Evolutionary conservation across 306 rosid species (phyloP).

Genomic region (Begonia loranthoides): DNA sequence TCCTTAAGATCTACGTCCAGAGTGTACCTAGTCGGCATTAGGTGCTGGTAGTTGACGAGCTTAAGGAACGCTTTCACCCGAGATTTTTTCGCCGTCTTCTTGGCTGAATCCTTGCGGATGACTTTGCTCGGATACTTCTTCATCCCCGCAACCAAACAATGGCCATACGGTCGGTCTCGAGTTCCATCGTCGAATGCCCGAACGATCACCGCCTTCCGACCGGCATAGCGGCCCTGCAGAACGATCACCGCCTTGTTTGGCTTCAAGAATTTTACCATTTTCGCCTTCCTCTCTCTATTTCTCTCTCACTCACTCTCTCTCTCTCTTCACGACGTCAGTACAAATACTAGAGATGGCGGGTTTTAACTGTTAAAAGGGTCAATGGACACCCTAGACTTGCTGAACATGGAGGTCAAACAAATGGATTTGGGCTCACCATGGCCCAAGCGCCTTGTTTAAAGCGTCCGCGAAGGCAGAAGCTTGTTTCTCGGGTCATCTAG

Average conservation of each 20-base stretch:
- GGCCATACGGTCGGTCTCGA: slow-evolving; percentile 34
- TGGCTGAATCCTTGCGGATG: slow-evolving; percentile 32
- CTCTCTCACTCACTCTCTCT: background rate
- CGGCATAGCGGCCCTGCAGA: slow-evolving; percentile 40
- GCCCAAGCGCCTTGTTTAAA: too few species aligned
- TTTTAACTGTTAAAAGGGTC: background rate
- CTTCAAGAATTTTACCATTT: slow-evolving; percentile 36
- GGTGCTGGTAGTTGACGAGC: slow-evolving; percentile 35
- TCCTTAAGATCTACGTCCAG: slow-evolving; percentile 40
- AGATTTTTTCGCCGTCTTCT: slow-evolving; percentile 40
- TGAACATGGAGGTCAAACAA: too few species aligned
- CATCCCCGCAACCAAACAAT: slow-evolving; percentile 37
- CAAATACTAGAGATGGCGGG: background rate
- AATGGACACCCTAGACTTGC: too few species aligned
- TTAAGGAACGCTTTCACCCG: slow-evolving; percentile 36
- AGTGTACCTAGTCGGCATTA: slow-evolving; percentile 36
- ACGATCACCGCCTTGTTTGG: slow-evolving; percentile 33
- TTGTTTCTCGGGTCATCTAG: too few species aligned
- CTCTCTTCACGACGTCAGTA: background rate
- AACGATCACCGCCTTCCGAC: slow-evolving; percentile 35
- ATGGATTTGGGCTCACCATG: too few species aligned
- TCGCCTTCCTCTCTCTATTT: background rate
- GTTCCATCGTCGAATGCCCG: slow-evolving; percentile 37
- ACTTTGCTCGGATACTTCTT: slow-evolving; percentile 36
- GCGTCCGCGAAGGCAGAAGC: too few species aligned